Base-by-base conservation (phyloP, 305 asterid genomes). In the Petunia hybrid region DNA sequence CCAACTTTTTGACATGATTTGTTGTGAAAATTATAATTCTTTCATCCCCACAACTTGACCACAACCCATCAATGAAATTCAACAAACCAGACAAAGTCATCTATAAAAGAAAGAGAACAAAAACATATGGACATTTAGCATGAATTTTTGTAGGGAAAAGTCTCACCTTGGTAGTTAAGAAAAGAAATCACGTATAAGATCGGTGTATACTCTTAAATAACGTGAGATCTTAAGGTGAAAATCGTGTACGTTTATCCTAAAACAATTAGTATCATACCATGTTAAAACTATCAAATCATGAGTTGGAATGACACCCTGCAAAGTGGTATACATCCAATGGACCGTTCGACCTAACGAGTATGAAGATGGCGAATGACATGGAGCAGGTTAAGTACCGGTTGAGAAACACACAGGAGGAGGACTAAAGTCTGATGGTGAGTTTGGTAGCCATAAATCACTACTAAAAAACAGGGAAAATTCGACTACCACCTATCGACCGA, bases 31-130 rank as follows among this genome's bases (percentile, higher is more conserved):
- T 81, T 31, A 90, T 90, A 1, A 87, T 85, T 42, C 93, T 83
- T 70, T 87, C 87, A 2, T 88, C 90, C 13, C 93, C 91, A 53
- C 89, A 88, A 31, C 93, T 87, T 0, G 91, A 90, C 90, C 90
- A 90, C 9, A 88, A 82, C 8, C 90, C 91, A 59, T 90, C 93
- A 0, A 82, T 82, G 84, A 90, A 88, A 56, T 90, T 90, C 31
- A 88, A 84, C 42, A 90, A 53, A 41, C 90, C 86, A 0, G 87
- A 87, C 61, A 87, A 40, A 4, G 88, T 87, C 39, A 85, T 79
- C 87, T 83, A 22, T 13, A 70, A 42, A 62, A 13, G 39, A 55
- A 43, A 41, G 1, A 9, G 1, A 70, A 46, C 31, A n/a, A 46
- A 46, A 4, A 10, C 10, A 64, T 64, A 14, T 36, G 8, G 22